Evolutionary conservation across 768 basidiomycete species (phyloP).

Genomic region (Amanita pallidorosea): DNA sequence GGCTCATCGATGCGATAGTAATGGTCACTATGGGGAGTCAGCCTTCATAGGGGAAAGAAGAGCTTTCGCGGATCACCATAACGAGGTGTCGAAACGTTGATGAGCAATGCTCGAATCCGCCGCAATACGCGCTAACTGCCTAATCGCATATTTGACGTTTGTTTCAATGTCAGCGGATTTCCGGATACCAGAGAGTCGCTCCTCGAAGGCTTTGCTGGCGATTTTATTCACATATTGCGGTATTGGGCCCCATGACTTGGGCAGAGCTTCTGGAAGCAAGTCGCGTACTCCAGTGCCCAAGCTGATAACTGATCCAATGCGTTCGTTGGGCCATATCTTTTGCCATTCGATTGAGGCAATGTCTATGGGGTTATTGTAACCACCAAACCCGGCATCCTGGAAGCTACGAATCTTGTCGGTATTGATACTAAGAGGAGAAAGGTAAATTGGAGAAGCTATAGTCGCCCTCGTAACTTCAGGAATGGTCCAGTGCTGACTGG

Average conservation of each 20-base stretch:
- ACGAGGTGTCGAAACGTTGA: not conserved
- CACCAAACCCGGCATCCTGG: constrained; percentile 15
- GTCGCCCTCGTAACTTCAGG: constrained; percentile 13
- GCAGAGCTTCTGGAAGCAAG: not conserved
- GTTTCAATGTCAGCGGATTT: not conserved
- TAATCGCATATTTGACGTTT: not conserved
- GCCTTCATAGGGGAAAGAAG: not conserved
- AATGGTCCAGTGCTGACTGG: constrained; percentile 13
- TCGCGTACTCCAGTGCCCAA: constrained; percentile 11
- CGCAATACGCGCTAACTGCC: not conserved
- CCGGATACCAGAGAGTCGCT: not conserved
- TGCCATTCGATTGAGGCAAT: constrained; percentile 9
- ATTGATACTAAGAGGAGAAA: constrained; percentile 9
- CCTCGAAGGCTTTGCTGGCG: not conserved
- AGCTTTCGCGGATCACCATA: not conserved
- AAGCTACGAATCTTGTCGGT: constrained; percentile 10
- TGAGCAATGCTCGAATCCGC: not conserved
- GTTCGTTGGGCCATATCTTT: constrained; percentile 11
- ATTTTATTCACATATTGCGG: not conserved
- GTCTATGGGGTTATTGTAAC: constrained; percentile 14
- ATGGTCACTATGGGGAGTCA: not conserved
- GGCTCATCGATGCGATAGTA: constrained; percentile 1
- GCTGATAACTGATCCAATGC: constrained; percentile 8
- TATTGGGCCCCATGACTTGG: constrained; percentile 1
- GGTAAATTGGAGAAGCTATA: constrained; percentile 5